Base-by-base conservation (phyloP, 2,329 filamentous ascomycete genomes). In the Gaeumannomyces tritici region DNA sequence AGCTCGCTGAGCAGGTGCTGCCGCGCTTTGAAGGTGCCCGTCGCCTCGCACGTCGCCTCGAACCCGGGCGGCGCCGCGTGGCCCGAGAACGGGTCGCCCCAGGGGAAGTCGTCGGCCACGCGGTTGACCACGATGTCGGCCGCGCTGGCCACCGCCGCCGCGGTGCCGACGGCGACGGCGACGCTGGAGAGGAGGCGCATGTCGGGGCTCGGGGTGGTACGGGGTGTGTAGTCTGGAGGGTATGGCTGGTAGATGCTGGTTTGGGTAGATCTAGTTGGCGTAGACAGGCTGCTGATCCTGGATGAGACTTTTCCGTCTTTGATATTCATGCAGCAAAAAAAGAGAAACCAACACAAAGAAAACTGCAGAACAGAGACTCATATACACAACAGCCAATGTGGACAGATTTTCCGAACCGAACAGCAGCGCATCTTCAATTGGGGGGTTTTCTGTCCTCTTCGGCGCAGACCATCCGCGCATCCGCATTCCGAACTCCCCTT, bases 1-100 rank as follows among this genome's bases (percentile, higher is more conserved):
- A 80, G 72, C 66, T 80, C 75, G 65, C 78, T 74, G 35, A 80
- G 76, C 55, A 75, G 74, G 68, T 73, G 79, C 68, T 80, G 76
- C 9, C 65, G 64, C 3, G 76, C 78, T 4, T 64, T 24, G 67
- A 80, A 78, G 24, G 69, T 72, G 59, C 64, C 64, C 47, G 69
- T 66, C 26, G 70, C 70, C 33, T 73, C 70, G 68, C 78, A 80
- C 21, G 68, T 60, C 8, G 74, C 63, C 3, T 69, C 65, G 65
- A 76, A 78, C 21, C 61, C 61, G 35, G 68, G 64, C 47, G 68
- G 65, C 55, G 72, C 68, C 27, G 60, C 58, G 57, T 67, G 60
- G 9, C 66, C 66, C 6, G 64, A 61, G 70, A 79, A 79, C 4
- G 78, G 77, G 64, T 79, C 68, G 42, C 67, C 65, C 76, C 76